phyloP scores from a whole-genome alignment of 441 rosid genomes.

The Lepidium campestre region DNA sequence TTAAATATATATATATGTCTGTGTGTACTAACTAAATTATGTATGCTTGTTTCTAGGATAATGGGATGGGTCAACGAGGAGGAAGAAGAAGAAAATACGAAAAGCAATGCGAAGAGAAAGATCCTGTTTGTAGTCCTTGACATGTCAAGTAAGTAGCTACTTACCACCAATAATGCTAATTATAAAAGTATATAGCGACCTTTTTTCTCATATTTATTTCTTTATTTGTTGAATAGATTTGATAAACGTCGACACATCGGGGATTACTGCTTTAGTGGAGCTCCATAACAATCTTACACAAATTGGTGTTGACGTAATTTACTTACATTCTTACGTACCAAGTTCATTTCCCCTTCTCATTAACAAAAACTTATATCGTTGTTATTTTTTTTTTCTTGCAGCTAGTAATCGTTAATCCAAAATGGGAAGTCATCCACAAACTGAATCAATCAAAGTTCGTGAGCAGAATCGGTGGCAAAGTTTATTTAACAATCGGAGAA shows the following conservation, averaged over 20 bases:
- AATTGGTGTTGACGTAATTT: slow-evolving; percentile 49
- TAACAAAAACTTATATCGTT: no score
- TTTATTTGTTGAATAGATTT: slow-evolving; percentile 59
- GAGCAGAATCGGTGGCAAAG: slow-evolving; percentile 52
- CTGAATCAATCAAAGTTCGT: slow-evolving; percentile 55
- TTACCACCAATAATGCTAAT: neutral
- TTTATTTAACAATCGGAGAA: slow-evolving; percentile 63
- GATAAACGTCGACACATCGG: slow-evolving; percentile 72
- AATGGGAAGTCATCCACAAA: slow-evolving; percentile 81
- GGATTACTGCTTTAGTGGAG: slow-evolving; percentile 70
- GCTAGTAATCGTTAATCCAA: slow-evolving; percentile 71
- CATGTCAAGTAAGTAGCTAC: slow-evolving; percentile 73
- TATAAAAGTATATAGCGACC: neutral
- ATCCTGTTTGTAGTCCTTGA: slow-evolving; percentile 61
- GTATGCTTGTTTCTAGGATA: slow-evolving; percentile 36
- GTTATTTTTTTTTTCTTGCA: slow-evolving; percentile 22
- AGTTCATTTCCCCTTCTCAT: neutral
- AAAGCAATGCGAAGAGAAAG: slow-evolving; percentile 25
- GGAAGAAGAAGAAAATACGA: slow-evolving; percentile 31
- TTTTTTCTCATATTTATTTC: neutral
- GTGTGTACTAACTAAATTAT: no score
- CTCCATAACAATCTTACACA: slow-evolving; percentile 47
- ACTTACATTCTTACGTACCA: neutral
- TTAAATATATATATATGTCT: no score
- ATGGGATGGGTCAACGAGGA: slow-evolving; percentile 34